A percentile compares a stretch with the other conserved stretches of the same genome.
phyloP scores from a whole-genome alignment of 768 basidiomycete species.

The Exidia glandulosa region DNA sequence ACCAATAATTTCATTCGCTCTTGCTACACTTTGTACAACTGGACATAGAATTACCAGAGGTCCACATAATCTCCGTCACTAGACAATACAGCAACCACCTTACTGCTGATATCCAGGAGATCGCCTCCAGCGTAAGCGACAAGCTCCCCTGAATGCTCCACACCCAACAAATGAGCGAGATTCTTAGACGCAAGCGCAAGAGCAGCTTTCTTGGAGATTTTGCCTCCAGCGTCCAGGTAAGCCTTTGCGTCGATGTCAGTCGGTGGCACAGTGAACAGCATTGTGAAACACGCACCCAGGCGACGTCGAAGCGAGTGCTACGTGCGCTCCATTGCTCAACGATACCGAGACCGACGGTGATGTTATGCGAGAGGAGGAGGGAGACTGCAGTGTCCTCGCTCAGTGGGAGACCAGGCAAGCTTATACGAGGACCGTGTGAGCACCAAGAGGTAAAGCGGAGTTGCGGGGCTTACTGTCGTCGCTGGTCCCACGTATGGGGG shows the following conservation, averaged over 20 bases:
- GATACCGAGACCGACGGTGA: slow-evolving; percentile 15
- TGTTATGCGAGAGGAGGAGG: slow-evolving; percentile 21
- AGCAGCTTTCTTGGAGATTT: slow-evolving; percentile 18
- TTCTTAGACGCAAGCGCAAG: slow-evolving; percentile 24
- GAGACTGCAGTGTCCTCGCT: slow-evolving; percentile 19
- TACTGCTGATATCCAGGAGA: too few relatives aligned
- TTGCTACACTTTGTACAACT: too few relatives aligned
- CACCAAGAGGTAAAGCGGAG: not conserved
- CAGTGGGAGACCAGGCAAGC: slow-evolving; percentile 26
- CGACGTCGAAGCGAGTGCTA: slow-evolving; percentile 13
- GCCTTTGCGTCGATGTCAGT: not conserved
- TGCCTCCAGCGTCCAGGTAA: slow-evolving; percentile 13
- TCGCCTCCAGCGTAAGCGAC: too few relatives aligned
- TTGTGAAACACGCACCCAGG: slow-evolving; percentile 7
- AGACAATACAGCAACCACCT: too few relatives aligned
- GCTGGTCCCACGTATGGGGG: slow-evolving; percentile 23
- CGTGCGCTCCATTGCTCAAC: slow-evolving; percentile 23
- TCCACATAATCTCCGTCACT: too few relatives aligned
- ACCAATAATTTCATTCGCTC: too few relatives aligned
- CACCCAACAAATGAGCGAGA: too few relatives aligned
- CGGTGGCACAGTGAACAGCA: slow-evolving; percentile 22
- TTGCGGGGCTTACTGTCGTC: slow-evolving; percentile 13
- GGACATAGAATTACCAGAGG: too few relatives aligned
- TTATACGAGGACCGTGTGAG: too few relatives aligned
- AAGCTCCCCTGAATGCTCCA: too few relatives aligned